phyloP scores from a whole-genome alignment of 176 grass and related monocot species.

The Themeda triandra region DNA sequence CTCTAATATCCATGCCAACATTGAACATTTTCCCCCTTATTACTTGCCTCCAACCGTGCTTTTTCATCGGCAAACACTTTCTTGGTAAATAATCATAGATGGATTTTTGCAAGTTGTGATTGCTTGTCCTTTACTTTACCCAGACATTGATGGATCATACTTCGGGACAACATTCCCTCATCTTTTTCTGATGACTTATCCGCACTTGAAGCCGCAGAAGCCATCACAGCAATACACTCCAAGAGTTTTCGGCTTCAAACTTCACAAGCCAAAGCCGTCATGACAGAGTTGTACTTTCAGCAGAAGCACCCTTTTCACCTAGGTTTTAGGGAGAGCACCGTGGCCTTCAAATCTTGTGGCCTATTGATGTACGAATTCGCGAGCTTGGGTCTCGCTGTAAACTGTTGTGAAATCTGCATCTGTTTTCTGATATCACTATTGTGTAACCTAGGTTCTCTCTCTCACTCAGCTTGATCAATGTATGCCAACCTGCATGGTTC shows the following conservation, averaged over 20 bases:
- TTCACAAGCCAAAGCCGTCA: conserved; percentile 72
- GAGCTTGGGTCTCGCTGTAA: conserved; percentile 24
- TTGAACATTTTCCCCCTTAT: background rate
- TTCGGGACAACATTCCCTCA: conserved; percentile 94
- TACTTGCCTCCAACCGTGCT: background rate
- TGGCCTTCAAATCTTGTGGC: conserved; percentile 35
- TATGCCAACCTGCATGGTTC: background rate
- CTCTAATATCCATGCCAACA: background rate
- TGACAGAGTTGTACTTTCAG: conserved; percentile 38
- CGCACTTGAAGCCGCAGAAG: conserved; percentile 89
- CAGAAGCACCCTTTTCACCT: conserved; percentile 32
- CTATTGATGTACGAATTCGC: conserved; percentile 24
- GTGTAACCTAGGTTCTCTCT: conserved; percentile 17
- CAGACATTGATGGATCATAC: conserved; percentile 93
- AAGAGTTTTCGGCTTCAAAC: conserved; percentile 85
- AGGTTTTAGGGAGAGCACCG: conserved; percentile 37
- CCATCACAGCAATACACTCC: conserved; percentile 73
- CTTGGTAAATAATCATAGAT: background rate
- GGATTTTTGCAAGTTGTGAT: background rate
- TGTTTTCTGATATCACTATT: conserved; percentile 19
- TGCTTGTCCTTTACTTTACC: conserved; percentile 47
- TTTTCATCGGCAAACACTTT: background rate
- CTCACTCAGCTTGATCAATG: background rate
- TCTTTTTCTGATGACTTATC: conserved; percentile 94
- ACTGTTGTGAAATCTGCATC: conserved; percentile 28